Evolutionary conservation across 257 asterid species (phyloP).

Genomic region (Nicotiana attenuata): DNA sequence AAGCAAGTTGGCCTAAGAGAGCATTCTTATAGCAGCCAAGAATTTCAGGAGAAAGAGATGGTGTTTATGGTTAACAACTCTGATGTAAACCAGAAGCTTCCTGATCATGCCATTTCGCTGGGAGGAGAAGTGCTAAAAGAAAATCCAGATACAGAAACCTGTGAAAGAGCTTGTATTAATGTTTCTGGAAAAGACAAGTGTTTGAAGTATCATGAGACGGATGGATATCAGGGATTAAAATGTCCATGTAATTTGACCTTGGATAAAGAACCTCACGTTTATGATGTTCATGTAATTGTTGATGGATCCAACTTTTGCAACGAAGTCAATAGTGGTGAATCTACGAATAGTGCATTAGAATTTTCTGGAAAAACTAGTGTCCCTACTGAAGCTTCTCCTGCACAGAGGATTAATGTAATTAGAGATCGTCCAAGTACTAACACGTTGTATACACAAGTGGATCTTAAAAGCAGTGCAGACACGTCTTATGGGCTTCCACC

Average conservation of each 20-base stretch:
- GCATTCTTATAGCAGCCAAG: conserved; percentile 4
- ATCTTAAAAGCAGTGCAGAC: conserved; percentile 31
- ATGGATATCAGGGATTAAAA: conserved; percentile 15
- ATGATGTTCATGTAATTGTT: conserved; percentile 32
- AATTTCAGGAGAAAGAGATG: conserved; percentile 53
- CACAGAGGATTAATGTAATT: conserved; percentile 9
- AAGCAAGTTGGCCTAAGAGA: conserved; percentile 15
- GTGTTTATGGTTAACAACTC: conserved; percentile 25
- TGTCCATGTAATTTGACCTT: conserved; percentile 4
- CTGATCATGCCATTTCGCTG: conserved; percentile 13
- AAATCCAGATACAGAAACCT: conserved; percentile 9
- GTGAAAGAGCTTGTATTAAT: conserved; percentile 4
- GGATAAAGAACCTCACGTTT: conserved; percentile 23
- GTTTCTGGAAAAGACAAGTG: conserved; percentile 13
- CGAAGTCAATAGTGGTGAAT: conserved; percentile 5
- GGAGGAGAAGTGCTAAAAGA: conserved; percentile 21
- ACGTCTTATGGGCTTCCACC: conserved; percentile 53
- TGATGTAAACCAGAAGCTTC: conserved; percentile 7
- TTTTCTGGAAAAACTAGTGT: conserved; percentile 11
- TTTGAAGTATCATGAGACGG: conserved; percentile 18
- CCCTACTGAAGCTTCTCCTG: conserved; percentile 23
- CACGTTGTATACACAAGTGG: conserved; percentile 20
- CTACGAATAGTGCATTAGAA: conserved; percentile 11
- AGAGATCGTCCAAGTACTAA: conserved; percentile 20
- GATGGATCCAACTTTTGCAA: conserved; percentile 16